Base-by-base conservation (phyloP, 208 protist genomes). In the Angomonas ambiguus region DNA sequence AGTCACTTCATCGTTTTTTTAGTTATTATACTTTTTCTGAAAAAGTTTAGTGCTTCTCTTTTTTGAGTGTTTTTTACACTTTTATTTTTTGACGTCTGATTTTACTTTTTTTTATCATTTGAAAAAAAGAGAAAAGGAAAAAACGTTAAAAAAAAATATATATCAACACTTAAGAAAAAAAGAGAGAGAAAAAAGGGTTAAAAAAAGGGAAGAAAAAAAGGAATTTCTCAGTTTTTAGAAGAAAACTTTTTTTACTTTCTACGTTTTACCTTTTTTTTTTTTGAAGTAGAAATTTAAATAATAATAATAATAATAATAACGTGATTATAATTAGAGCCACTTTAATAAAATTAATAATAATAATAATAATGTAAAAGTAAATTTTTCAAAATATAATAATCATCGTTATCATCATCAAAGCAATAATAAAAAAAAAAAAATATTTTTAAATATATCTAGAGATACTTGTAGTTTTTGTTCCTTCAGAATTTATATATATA, bases 71-170 rank as follows among this genome's bases (percentile, higher is more conserved):
- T 69, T 32, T 59, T 16, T 5, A 22, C 42, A 45, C 4, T 51
- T 55, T 58, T 58, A 5, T 65, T 53, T 63, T 25, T 56, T 72
- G 34, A 35, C 1, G 5, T 65, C 55, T 58, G 4, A 16, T 65
- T 49, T n/a, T n/a, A n/a, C n/a, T n/a, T 63, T 69, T 51, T 51
- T 68, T 59, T 73, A 48, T 32, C 1, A 3, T 57, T 68, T 61
- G 28, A 8, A 70, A 27, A 42, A 70, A 16, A 32, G 6, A 53
- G 22, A 48, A 24, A 10, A 25, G 24, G 4, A 13, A n/a, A 45
- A 63, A 55, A 25, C 6, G 11, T 5, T 20, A 4, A 25, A 22
- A 55, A 4, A 22, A 22, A 18, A 16, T 22, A 25, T 25, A 55
- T 4, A 20, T 55, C 22, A 55, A 20, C 16, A 20, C 11, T 11